Conservation (phyloP, 2,329 filamentous ascomycete species). For the Sphaerostilbella broomeana region DNA sequence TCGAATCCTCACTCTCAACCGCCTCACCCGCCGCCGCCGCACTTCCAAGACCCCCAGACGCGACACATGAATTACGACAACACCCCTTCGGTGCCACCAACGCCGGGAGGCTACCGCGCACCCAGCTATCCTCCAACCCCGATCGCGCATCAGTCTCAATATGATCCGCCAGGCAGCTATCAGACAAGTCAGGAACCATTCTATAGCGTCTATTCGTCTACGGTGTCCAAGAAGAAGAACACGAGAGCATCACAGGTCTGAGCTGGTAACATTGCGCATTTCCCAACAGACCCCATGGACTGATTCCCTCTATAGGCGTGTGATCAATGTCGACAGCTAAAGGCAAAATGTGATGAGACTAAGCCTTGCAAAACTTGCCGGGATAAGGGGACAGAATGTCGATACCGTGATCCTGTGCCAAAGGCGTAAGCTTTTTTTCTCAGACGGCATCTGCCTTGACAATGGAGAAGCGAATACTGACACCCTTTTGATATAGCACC, state of each 20-base stretch:
- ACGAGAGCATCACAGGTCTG: slow-evolving; percentile 57
- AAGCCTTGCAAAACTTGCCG: slow-evolving; percentile 80
- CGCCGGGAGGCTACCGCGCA: slow-evolving; percentile 37
- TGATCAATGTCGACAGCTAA: slow-evolving; percentile 78
- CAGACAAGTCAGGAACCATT: slow-evolving; percentile 30
- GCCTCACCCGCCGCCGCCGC: slow-evolving; percentile 22
- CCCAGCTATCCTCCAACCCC: slow-evolving; percentile 36
- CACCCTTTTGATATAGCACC: slow-evolving; percentile 31
- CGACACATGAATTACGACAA: slow-evolving; percentile 50
- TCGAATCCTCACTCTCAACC: slow-evolving; percentile 27
- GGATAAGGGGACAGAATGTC: slow-evolving; percentile 76
- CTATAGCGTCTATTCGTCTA: slow-evolving; percentile 38
- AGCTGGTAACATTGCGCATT: background rate
- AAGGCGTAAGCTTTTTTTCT: slow-evolving; percentile 63
- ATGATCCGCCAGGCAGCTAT: slow-evolving; percentile 30
- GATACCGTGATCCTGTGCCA: slow-evolving; percentile 84
- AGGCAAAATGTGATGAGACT: slow-evolving; percentile 87
- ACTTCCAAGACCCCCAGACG: slow-evolving; percentile 40
- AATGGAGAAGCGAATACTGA: background rate
- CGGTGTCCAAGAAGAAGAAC: slow-evolving; percentile 48
- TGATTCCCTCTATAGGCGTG: slow-evolving; percentile 58
- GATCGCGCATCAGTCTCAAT: slow-evolving; percentile 31
- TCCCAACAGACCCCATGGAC: background rate
- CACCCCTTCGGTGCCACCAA: slow-evolving; percentile 38
- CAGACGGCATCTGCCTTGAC: background rate